Evolutionary conservation across 306 rosid genomes (phyloP), one percentile per base, ranked within the genome.

Genomic region (Dryas alaskensis): DNA sequence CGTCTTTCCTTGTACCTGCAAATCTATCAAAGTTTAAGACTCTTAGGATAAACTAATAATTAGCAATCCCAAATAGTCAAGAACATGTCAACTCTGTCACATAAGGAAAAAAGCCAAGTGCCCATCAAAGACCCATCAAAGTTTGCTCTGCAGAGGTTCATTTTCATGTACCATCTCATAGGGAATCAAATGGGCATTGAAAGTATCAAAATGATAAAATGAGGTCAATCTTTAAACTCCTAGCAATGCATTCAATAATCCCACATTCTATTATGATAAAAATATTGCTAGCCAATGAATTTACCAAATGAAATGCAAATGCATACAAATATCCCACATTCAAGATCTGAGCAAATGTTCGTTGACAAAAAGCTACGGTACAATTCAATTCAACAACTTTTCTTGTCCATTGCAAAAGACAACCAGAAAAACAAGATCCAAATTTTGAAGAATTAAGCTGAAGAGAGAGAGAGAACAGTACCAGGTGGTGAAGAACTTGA

Each of bases 1-100:
- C 88, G 78, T 79, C 81, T 90, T 82, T 94, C 97, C 80, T 83
- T 92, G 81, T 86, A 92, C 99, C 99, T 94, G 76, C 64, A 77
- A 75, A 84, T 80, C 74, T 58, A 78, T 65, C 67, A 77, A 86
- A 71, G 63, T 70, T 69, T 87, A 78, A 81, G 79, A 74, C 74
- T 81, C 79, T 81, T 54, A 68, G 74, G 77, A 72, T 69, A 72
- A 80, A 75, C 44, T 40, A 70, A 67, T 58, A 60, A 67, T 7
- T 17, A n/a, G 14, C 58, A 59, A 25, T 72, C 73, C 17, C 19
- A 52, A 16, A 12, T 22, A 9, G 40, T 16, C 42, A 42, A 66
- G 48, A 75, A 7, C 76, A 69, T 52, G 50, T n/a, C 27, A 16
- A n/a, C 10, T 10, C 60, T 49, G 17, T 71, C 77, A 73, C 49